Evolutionary conservation across 2,329 filamentous ascomycete species (phyloP).

Genomic region (Pseudopyricularia javanii): DNA sequence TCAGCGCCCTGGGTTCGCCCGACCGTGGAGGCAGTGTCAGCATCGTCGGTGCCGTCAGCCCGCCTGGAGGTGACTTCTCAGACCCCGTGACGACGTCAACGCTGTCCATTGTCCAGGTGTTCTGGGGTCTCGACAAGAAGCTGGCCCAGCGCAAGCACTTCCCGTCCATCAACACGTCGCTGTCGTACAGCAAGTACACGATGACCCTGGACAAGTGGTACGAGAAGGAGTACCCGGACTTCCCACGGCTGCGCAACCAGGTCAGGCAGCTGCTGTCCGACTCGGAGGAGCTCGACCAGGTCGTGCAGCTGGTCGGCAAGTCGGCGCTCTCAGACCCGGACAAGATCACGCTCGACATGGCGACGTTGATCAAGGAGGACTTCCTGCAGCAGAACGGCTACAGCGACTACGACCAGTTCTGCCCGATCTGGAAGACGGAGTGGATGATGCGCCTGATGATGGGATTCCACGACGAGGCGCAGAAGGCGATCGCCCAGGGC

Average conservation of each 20-base stretch:
- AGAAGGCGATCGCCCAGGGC: slow-evolving; percentile 87
- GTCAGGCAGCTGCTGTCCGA: slow-evolving; percentile 89
- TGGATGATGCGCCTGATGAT: slow-evolving; percentile 99
- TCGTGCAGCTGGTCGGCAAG: slow-evolving; percentile 96
- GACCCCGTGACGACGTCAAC: slow-evolving; percentile 93
- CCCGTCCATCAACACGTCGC: slow-evolving; percentile 89
- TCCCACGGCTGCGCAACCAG: slow-evolving; percentile 82
- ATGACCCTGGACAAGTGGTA: slow-evolving; percentile 83
- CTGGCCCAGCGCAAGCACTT: slow-evolving; percentile 98
- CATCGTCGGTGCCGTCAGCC: slow-evolving; percentile 94
- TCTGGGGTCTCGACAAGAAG: slow-evolving; percentile 99
- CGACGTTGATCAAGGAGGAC: slow-evolving; percentile 89
- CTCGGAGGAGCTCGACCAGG: slow-evolving; percentile 95
- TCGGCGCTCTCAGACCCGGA: slow-evolving; percentile 90
- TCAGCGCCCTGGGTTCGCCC: slow-evolving; percentile 75
- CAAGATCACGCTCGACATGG: slow-evolving; percentile 95
- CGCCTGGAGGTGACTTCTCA: slow-evolving; percentile 97
- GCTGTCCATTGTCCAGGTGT: slow-evolving; percentile 95
- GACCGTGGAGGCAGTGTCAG: slow-evolving; percentile 85
- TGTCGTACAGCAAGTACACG: slow-evolving; percentile 97
- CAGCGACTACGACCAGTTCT: slow-evolving; percentile 98
- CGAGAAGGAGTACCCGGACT: slow-evolving; percentile 85
- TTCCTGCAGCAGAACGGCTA: slow-evolving; percentile 99
- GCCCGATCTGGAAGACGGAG: slow-evolving; percentile 97
- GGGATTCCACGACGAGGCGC: slow-evolving; percentile 92